These are phyloP conservation scores for Hypoxylon perforatum DNA, from an alignment of 495 filamentous ascomycete genomes.

Conservation along the genomic window DNA sequence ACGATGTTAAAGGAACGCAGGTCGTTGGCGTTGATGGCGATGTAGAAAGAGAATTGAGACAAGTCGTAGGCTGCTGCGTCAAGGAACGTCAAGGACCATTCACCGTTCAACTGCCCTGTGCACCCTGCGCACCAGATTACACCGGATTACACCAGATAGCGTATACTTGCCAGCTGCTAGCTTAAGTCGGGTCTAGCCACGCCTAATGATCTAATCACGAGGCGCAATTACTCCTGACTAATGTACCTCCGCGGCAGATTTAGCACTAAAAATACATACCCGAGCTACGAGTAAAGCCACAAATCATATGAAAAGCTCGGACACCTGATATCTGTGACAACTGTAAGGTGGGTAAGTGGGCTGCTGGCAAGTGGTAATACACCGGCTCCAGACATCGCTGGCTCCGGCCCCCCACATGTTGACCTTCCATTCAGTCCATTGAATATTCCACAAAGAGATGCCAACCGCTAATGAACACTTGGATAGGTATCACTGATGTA, in stretches of 20 bases:
- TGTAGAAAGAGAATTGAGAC: constrained; percentile 52
- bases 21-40: constrained; percentile 34
- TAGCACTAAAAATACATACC: too few relatives aligned
- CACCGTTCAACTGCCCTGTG: constrained; percentile 39
- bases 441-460: not conserved
- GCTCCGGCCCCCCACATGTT: not conserved
- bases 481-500: constrained; percentile 1
- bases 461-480: constrained; percentile 23
- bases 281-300: too few relatives aligned
- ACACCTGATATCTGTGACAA: not conserved
- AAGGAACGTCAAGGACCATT: constrained; percentile 40
- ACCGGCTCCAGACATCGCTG: not conserved
- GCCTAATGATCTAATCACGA: constrained; percentile 37
- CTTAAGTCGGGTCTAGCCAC: constrained; percentile 39
- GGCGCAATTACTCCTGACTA: constrained; percentile 25
- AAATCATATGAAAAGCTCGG: too few relatives aligned
- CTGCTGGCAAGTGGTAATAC: not conserved
- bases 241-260: not conserved
- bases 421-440: not conserved
- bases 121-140: not conserved
- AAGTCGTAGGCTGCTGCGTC: constrained; percentile 45
- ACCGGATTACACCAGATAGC: too few relatives aligned
- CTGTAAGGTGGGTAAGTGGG: not conserved
- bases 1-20: constrained; percentile 25
- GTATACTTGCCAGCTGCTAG: constrained; percentile 35